Conservation (phyloP, 768 basidiomycete species). For the Tylopilus sp. region DNA sequence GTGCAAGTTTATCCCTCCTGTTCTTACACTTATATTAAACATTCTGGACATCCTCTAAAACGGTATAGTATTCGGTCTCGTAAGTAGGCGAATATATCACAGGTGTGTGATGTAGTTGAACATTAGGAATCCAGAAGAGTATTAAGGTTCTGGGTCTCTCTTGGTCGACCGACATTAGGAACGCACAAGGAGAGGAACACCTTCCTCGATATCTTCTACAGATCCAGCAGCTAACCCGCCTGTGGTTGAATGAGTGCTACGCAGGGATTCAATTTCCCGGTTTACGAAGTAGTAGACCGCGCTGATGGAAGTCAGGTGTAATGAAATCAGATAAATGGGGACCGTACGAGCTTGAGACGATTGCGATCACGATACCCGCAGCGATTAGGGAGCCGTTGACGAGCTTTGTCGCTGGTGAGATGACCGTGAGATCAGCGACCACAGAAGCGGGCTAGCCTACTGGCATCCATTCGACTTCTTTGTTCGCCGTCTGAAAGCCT, state of each 20-base stretch:
- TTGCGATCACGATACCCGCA: conserved; percentile 54
- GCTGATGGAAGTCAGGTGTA: conserved; percentile 38
- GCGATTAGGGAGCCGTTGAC: conserved; percentile 59
- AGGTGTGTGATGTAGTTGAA: background rate
- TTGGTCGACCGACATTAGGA: background rate
- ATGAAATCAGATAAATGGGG: conserved; percentile 4
- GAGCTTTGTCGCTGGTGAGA: conserved; percentile 53
- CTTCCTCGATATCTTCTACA: conserved; percentile 58
- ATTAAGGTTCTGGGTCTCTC: background rate
- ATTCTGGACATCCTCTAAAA: background rate
- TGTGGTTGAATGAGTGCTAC: conserved; percentile 44
- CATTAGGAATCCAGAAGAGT: background rate
- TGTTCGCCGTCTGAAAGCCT: conserved; percentile 73
- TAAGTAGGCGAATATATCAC: background rate
- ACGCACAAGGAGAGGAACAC: conserved; percentile 45
- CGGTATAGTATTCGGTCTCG: conserved; percentile 3
- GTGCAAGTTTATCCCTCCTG: conserved; percentile 85
- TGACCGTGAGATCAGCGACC: conserved; percentile 7
- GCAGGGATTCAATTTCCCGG: conserved; percentile 53
- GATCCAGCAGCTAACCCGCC: conserved; percentile 58
- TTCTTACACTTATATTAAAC: conserved; percentile 91
- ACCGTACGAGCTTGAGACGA: conserved; percentile 65
- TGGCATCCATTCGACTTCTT: conserved; percentile 70
- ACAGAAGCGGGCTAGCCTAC: conserved; percentile 37
- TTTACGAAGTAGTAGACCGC: conserved; percentile 63